Base-by-base conservation (phyloP, 2,329 filamentous ascomycete species). In the Clonostachys chloroleuca region DNA sequence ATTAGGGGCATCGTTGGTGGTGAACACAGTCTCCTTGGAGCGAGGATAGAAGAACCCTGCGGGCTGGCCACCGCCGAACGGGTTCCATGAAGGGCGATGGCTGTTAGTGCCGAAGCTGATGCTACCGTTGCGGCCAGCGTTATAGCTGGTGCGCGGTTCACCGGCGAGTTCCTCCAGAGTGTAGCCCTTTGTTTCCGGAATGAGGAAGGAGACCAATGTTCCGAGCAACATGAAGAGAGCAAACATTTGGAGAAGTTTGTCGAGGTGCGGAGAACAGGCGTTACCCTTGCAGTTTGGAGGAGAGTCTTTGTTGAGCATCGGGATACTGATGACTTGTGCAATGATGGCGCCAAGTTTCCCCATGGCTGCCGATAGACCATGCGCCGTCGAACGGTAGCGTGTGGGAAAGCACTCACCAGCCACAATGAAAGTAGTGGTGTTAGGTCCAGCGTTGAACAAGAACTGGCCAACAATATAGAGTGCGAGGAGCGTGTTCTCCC, bases 211-310 rank as follows among this genome's bases (percentile, higher is more conserved):
- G 4, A 81, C 81, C 42, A 89, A 65, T 42, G 80, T 78, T 35
- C 89, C 89, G 45, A 78, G 76, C 6, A 92, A 73, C 88, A 91
- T 92, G 72, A 92, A 91, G 10, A 89, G 72, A 0, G 86, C 86
- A 63, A 89, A 91, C 36, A 91, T 86, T 61, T 89, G 77, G 71
- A 92, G 83, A 36, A 92, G 78, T 48, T 86, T 82, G 62, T 87
- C 78, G 46, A 92, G 74, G 78, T 84, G 87, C 0, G 76, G 74
- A 2, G 70, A 69, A 53, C 77, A 80, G 8, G 57, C 58, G 2
- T 65, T 72, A 0, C 77, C 76, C 17, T 70, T 67, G 50, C 77
- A 79, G 14, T 70, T 63, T 8, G 70, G 66, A 0, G 70, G 65
- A 0, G 77, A 69, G 24, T 82, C 85, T 34, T 77, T 75, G 16